Base-by-base conservation (phyloP, 2,329 filamentous ascomycete species). In the Coleophoma crateriformis region DNA sequence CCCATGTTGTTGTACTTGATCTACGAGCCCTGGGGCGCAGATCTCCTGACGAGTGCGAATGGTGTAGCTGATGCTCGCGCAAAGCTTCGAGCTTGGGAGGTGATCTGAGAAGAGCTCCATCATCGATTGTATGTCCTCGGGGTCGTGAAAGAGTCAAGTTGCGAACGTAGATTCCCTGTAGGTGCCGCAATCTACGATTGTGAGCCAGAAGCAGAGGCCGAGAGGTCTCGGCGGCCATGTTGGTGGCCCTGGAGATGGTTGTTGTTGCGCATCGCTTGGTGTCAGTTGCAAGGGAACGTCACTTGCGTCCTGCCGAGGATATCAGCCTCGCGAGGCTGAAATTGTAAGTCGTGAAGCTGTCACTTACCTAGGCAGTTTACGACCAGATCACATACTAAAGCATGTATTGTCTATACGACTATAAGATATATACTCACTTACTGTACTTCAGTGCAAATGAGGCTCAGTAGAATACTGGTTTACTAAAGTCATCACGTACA, bases 141-240 rank as follows among this genome's bases (percentile, higher is more conserved):
- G 74, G 71, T 54, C 73, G 74, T 20, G 73, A 74, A 57, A 96
- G 84, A 54, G 82, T 84, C 40, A 96, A 75, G 67, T 96, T 96
- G 50, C 92, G 88, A 46, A 96, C 72, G 49, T 88, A 92, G 59
- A 97, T 82, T 58, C 89, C 90, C 61, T 88, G 85, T 4, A 96
- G 78, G 72, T 96, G 91, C 48, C 92, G 84, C 47, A 97, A 76
- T 67, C 87, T 90, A 66, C 90, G 88, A 67, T 96, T 96, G 77
- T 94, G 79, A 15, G 81, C 72, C 32, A 83, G 70, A 54, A 85
- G 72, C 39, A 77, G 72, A 38, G 79, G 77, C 49, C 63, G 54
- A 34, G 59, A 58, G 39, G 55, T 46, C 58, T 66, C 62, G 45
- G 56, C 52, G 40, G 55, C 55, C 64, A 65, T 66, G 19, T 17